These are phyloP conservation scores for Populus tremula DNA, from an alignment of 345 rosid genomes.

Conservation along the genomic window DNA sequence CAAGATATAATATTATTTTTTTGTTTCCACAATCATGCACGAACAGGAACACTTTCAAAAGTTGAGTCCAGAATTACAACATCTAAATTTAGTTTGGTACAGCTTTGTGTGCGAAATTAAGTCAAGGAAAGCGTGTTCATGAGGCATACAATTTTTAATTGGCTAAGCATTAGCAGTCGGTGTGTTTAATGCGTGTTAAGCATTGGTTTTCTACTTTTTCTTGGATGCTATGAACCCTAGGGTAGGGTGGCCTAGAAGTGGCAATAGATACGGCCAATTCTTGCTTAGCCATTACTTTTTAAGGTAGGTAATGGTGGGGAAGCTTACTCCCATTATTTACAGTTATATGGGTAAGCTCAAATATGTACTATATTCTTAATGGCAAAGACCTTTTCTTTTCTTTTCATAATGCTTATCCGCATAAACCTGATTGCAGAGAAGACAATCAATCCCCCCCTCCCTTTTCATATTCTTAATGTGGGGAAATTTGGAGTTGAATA, in stretches of 20 bases:
- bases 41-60: no score
- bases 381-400: neutral
- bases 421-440: neutral
- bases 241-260: conserved; percentile 13
- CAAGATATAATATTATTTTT: no score
- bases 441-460: neutral
- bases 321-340: conserved; percentile 17
- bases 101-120: neutral
- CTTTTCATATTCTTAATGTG: no score
- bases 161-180: conserved; percentile 1
- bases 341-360: neutral
- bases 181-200: neutral
- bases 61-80: neutral
- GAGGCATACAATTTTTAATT: neutral
- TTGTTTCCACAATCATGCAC: no score
- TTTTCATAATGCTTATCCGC: no score
- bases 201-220: conserved; percentile 19
- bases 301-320: conserved; percentile 36
- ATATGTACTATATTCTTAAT: neutral
- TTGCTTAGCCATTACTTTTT: conserved; percentile 18
- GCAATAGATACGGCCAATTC: conserved; percentile 18
- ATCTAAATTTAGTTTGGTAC: neutral
- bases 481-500: no score
- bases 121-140: neutral
- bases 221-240: conserved; percentile 33